Percentiles rank a stretch among this genome's conserved stretches.
Conservation (phyloP, 352 stramenopile genomes). For the Phytophthora ohioensis region DNA sequence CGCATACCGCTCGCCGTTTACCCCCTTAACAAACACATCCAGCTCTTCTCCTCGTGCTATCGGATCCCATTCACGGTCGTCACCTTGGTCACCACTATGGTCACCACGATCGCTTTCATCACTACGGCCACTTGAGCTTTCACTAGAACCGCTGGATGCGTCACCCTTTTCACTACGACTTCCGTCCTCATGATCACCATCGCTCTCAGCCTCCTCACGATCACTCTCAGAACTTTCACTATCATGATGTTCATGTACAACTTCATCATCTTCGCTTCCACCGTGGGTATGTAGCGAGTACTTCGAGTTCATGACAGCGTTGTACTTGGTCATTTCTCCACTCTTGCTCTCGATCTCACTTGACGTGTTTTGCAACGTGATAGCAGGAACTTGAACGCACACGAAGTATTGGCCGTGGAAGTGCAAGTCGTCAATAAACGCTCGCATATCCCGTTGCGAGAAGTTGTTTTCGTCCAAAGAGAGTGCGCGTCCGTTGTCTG, state of each 20-base stretch:
- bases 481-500: constrained; percentile 47
- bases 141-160: not conserved
- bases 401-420: constrained; percentile 87
- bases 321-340: constrained; percentile 17
- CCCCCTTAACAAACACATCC: constrained; percentile 83
- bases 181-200: not conserved
- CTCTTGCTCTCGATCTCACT: constrained; percentile 4
- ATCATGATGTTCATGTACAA: not conserved
- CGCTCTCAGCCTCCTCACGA: not conserved
- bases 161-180: not conserved
- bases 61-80: constrained; percentile 33
- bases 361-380: constrained; percentile 42
- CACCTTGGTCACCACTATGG: not conserved
- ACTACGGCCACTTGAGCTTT: not conserved
- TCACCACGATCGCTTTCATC: constrained; percentile 10
- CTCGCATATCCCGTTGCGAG: constrained; percentile 41
- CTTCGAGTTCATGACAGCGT: not conserved
- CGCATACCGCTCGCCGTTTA: constrained; percentile 65
- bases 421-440: constrained; percentile 83
- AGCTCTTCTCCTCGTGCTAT: constrained; percentile 53
- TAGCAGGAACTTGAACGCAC: constrained; percentile 69
- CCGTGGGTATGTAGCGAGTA: not conserved
- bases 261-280: not conserved
- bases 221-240: not conserved
- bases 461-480: constrained; percentile 74